Conservation (phyloP, 768 basidiomycete genomes). For the Hygrophorus russula region DNA sequence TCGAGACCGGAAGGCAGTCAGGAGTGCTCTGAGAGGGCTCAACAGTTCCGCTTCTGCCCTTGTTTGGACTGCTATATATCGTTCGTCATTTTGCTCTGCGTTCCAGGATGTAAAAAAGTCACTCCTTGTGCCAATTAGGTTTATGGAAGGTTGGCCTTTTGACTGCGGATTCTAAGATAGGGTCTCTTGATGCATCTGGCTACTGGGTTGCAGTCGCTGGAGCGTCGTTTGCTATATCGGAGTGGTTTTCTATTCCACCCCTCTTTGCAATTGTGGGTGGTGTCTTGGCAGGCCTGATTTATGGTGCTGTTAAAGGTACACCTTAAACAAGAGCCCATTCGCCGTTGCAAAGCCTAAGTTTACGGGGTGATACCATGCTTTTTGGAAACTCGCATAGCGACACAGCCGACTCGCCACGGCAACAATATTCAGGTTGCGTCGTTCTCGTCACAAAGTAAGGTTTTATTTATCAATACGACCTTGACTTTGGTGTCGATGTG, state of each 20-base stretch:
- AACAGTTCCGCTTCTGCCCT: conserved; percentile 33
- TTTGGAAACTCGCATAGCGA: too few relatives aligned
- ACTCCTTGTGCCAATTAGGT: neutral
- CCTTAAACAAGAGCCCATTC: too few relatives aligned
- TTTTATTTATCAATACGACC: too few relatives aligned
- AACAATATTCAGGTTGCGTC: too few relatives aligned
- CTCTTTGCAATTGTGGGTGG: neutral
- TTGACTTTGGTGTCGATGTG: too few relatives aligned
- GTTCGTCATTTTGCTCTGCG: conserved; percentile 12
- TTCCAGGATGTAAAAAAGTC: too few relatives aligned
- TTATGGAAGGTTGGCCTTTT: conserved; percentile 1
- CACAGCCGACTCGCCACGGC: too few relatives aligned
- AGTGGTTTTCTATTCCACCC: neutral
- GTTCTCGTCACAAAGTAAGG: too few relatives aligned
- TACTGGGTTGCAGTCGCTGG: neutral
- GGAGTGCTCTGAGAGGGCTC: conserved; percentile 24
- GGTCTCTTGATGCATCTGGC: neutral
- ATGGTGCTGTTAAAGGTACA: neutral
- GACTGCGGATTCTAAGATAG: neutral
- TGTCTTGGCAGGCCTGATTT: neutral
- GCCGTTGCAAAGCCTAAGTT: too few relatives aligned
- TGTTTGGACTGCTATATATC: conserved; percentile 29
- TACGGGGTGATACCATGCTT: too few relatives aligned
- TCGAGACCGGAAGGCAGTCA: conserved; percentile 18
- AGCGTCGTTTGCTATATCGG: neutral